Base-by-base conservation (phyloP, 2,329 filamentous ascomycete genomes). In the Penicillium sp. region DNA sequence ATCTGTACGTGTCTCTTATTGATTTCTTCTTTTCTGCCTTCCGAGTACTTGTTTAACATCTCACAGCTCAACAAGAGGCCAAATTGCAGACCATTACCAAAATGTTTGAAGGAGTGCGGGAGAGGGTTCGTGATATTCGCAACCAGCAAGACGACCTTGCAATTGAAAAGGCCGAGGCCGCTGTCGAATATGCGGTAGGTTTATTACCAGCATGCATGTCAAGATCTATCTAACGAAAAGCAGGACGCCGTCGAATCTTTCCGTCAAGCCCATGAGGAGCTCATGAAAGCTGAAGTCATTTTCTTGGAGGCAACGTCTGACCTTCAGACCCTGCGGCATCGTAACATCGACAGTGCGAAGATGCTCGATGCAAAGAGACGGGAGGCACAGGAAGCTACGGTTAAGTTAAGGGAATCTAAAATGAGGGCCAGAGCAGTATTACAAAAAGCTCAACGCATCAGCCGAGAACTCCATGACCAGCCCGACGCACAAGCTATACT, bases 241-340 rank as follows among this genome's bases (percentile, higher is more conserved):
- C 43, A 86, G 70, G 80, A 82, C 60, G 77, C 83, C 4, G 81
- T 95, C 7, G 79, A 81, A n/a, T 67, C 73, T 18, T 81, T 96
- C 41, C 82, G 84, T 13, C 72, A 78, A 45, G 79, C 84, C 6
- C 84, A 89, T 48, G 79, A 86, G 42, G 81, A 82, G 13, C 74
- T 90, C 10, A 72, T 92, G 14, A 85, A 92, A 63, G 84, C 83
- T 2, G 82, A 89, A 61, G 79, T 97, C 41, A 80, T 85, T 57
- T 76, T 83, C 0, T 82, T 95, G 29, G 94, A 99, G 76, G 92
- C 91, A 1, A 72, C 79, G n/a, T 97, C 91, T 0, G 94, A 99
- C 65, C 72, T 88, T 2, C 79, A 84, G 41, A 82, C 83, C 6
- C 78, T 97, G n/a, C 82, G 84, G 63, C 76, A 77, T 14, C 85